Base-by-base conservation (phyloP, 2,329 filamentous ascomycete species). In the Botrytis squamosa region DNA sequence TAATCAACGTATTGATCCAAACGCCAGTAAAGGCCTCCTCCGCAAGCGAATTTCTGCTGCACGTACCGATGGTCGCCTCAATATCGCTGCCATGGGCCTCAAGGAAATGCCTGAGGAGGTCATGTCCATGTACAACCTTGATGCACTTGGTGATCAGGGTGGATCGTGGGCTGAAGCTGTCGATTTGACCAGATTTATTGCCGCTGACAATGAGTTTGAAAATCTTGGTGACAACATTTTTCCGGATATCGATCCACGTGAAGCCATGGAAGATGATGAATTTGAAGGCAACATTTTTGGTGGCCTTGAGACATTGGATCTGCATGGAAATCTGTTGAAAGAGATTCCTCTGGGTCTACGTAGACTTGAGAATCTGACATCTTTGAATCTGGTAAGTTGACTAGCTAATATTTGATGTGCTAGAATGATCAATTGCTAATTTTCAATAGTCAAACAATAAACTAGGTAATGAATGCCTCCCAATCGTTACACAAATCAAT, bases 151-250 rank as follows among this genome's bases (percentile, higher is more conserved):
- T 55, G 86, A 85, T 20, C 84, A 87, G 36, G 89, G 88, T 52
- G 88, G 90, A 18, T 89, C 91, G 49, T 98, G 96, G 96, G 94
- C 94, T 2, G 95, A 98, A 82, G 92, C 92, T 74, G 93, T 98
- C 18, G 95, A 98, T 80, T 84, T 98, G 64, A 92, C 91, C 0
- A 90, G 92, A 75, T 90, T 98, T 68, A 89, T 96, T 76, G 94
- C 93, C 9, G 94, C 95, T 14, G 94, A 97, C 80, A 98, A 99
- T 79, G 93, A 97, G 79, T 83, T 99, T 66, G 90, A 93, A 78
- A 85, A 86, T 46, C 85, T 98, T 49, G 88, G 90, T 3, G 93
- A 96, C 29, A 84, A 85, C 2, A 85, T 94, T 29, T 98, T 98
- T 78, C 95, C 95, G 0, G 94, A 98, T 78, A 82, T 86, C 33